Evolutionary conservation across 345 rosid genomes (phyloP).

Genomic region (Syzygium oleosum): DNA sequence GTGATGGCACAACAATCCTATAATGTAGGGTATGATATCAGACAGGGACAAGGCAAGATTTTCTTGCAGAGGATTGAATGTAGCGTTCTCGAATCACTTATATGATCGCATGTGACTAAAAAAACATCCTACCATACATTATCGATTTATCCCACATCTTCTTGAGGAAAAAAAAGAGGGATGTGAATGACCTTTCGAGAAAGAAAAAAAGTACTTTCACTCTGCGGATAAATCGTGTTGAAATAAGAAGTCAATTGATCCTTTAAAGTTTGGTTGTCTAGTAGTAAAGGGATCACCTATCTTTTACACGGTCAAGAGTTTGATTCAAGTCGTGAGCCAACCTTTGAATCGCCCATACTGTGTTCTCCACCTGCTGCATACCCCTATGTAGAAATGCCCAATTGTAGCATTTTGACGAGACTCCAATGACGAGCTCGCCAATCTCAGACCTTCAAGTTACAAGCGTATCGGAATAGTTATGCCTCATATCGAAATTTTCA

Average conservation of each 20-base stretch:
- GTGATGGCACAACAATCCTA: not conserved
- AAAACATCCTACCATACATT: not conserved
- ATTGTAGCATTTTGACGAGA: not conserved
- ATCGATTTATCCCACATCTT: not conserved
- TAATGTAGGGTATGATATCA: not conserved
- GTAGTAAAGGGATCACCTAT: not conserved
- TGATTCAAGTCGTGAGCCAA: not conserved
- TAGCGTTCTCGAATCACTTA: not conserved
- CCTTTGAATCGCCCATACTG: not conserved
- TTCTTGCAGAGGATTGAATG: not conserved
- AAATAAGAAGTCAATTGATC: not conserved
- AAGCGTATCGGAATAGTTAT: not conserved
- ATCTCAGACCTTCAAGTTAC: not conserved
- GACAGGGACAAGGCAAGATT: not conserved
- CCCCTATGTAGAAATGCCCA: not conserved
- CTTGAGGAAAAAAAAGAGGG: not conserved
- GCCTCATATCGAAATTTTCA: not conserved
- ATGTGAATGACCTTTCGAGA: not conserved
- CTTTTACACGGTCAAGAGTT: not conserved
- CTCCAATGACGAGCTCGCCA: not conserved
- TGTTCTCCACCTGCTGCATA: not conserved
- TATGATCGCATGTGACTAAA: not conserved
- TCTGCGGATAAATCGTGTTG: not conserved
- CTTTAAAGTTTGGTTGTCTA: not conserved
- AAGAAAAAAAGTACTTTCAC: not conserved